Evolutionary conservation across 108 stramenopile species (phyloP).

Genomic region (Chaetoceros tenuissimus): DNA sequence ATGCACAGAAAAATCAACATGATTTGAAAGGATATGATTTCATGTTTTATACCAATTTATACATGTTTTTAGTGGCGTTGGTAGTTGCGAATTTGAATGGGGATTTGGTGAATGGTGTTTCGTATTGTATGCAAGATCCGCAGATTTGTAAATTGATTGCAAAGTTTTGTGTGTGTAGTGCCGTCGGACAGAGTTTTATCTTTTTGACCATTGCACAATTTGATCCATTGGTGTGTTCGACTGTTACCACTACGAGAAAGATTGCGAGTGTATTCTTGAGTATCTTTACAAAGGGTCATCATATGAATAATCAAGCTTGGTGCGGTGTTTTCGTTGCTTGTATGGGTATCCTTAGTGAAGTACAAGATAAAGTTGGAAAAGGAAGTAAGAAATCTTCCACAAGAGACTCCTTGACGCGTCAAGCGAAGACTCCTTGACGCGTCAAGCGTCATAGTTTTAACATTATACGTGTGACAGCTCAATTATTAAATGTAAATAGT

Average conservation of each 20-base stretch:
- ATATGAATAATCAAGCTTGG: slow-evolving; percentile 44
- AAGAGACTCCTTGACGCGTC: too few species aligned
- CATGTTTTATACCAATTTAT: slow-evolving; percentile 85
- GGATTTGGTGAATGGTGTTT: slow-evolving; percentile 41
- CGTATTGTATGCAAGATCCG: slow-evolving; percentile 48
- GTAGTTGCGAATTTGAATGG: slow-evolving; percentile 35
- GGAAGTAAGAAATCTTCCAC: slow-evolving; percentile 15
- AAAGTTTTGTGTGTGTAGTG: slow-evolving; percentile 70
- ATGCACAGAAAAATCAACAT: slow-evolving; percentile 24
- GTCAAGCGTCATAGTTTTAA: too few species aligned
- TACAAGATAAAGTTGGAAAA: slow-evolving; percentile 25
- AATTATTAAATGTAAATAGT: too few species aligned
- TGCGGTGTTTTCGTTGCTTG: slow-evolving; percentile 53
- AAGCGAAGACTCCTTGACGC: too few species aligned
- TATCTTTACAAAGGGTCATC: slow-evolving; percentile 64
- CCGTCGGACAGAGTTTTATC: slow-evolving; percentile 89
- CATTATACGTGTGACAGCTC: too few species aligned
- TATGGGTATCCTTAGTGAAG: slow-evolving; percentile 57
- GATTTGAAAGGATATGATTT: slow-evolving; percentile 71
- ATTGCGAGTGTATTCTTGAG: slow-evolving; percentile 85
- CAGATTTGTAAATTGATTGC: slow-evolving; percentile 42
- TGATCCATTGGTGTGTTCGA: slow-evolving; percentile 85
- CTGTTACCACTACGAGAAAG: slow-evolving; percentile 92
- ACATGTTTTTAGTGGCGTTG: slow-evolving; percentile 50
- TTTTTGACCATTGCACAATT: slow-evolving; percentile 82